Base-by-base conservation (phyloP, 768 basidiomycete genomes). In the Coprinopsis sp. region DNA sequence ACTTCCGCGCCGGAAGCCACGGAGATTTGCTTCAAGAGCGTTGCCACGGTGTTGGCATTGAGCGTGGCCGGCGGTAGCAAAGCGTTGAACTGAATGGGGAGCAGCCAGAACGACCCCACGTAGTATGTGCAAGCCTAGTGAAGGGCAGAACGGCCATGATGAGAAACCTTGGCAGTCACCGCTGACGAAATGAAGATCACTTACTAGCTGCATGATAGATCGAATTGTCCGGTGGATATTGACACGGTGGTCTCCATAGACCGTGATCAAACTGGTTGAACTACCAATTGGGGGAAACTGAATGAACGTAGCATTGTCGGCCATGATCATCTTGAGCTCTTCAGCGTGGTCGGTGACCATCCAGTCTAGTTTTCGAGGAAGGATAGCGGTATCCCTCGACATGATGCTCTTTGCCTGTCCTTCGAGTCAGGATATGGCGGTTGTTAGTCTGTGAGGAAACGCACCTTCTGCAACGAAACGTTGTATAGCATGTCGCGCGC, bases 291-390 rank as follows among this genome's bases (percentile, higher is more conserved):
- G 77, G 11, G 95, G 93, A 56, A 96, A 90, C 58, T 92, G 87
- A 52, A 99, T 87, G 62, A 87, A 97, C 4, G 94, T 95, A 6
- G 91, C 92, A 53, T 97, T 97, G 70, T 99, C 95, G 55, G 79
- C 82, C 93, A 96, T 97, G 61, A 93, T 79, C 4, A 82, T 75
- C 66, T 84, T 91, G 58, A 99, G 71, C 52, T 98, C 95, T 23
- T 97, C 94, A 10, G 87, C 72, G n/a, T 89, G 83, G 64, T 99
- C 91, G n/a, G 88, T 90, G 45, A 96, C 81, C 81, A 99, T 87
- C 94, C 95, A 97, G 59, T 99, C 95, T 51, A 99, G 75, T 64
- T 99, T 99, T 52, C 95, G 86, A 47, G 95, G 95, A 19, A 96
- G 77, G 46, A 97, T 87, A 4, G 92, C 90, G 13, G 91, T 92